phyloP scores from a whole-genome alignment of 257 asterid species.

The Solanum rostratum region DNA sequence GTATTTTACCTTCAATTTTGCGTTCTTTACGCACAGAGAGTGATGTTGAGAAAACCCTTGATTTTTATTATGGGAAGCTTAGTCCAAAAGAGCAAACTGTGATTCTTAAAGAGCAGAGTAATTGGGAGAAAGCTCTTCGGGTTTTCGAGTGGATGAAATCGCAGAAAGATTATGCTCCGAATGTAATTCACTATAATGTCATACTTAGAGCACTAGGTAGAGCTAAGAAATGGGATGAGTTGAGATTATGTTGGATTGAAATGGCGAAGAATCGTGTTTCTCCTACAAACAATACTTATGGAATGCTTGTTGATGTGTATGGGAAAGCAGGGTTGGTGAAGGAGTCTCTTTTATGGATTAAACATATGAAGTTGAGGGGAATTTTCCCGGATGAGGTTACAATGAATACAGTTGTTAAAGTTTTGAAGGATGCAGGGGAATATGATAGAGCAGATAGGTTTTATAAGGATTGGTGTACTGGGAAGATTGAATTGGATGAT shows the following conservation, averaged over 20 bases:
- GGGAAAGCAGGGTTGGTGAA: conserved; percentile 85
- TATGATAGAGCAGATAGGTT: conserved; percentile 61
- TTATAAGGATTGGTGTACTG: conserved; percentile 68
- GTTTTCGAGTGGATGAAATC: conserved; percentile 82
- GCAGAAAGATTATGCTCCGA: conserved; percentile 59
- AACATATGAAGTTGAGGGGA: conserved; percentile 81
- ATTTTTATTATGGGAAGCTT: conserved; percentile 47
- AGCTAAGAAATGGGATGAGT: conserved; percentile 83
- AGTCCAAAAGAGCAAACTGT: conserved; percentile 78
- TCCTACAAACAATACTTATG: conserved; percentile 76
- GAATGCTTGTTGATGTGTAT: conserved; percentile 93
- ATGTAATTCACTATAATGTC: conserved; percentile 87
- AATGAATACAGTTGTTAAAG: conserved; percentile 76
- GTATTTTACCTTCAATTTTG: conserved; percentile 55
- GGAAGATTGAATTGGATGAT: conserved; percentile 60
- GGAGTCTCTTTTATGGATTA: conserved; percentile 86
- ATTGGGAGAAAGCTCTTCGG: conserved; percentile 69
- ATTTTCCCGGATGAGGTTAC: conserved; percentile 86
- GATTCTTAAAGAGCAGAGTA: conserved; percentile 77
- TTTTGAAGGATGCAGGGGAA: conserved; percentile 74
- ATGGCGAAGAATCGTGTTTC: conserved; percentile 63
- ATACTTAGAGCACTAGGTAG: conserved; percentile 76
- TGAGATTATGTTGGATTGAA: conserved; percentile 94
- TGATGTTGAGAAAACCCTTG: conserved; percentile 57
- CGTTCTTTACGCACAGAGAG: conserved; percentile 42